These are phyloP conservation scores for Candida ipomoeae DNA, from an alignment of 805 yeast genomes.

Conservation along the genomic window DNA sequence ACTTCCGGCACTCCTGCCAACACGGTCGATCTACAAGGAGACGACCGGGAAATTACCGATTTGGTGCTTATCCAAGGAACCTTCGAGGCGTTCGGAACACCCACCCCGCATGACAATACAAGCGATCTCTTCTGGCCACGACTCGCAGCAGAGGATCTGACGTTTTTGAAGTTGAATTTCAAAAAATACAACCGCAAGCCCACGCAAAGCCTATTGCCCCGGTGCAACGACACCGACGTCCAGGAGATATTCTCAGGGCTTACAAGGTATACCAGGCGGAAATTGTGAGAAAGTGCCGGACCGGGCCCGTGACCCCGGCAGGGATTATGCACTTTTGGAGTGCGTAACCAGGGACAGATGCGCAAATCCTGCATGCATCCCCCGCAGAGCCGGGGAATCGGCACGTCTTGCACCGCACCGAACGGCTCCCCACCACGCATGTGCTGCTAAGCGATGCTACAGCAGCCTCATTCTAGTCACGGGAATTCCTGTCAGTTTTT, in stretches of 20 bases:
- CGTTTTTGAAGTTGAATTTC: conserved; percentile 28
- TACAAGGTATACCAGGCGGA: conserved; percentile 10
- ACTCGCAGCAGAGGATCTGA: conserved; percentile 27
- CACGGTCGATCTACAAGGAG: conserved; percentile 7
- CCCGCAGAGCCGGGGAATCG: not conserved
- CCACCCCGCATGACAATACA: conserved; percentile 26
- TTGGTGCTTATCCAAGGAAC: conserved; percentile 53
- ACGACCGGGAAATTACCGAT: conserved; percentile 35
- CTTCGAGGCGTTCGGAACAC: conserved; percentile 60
- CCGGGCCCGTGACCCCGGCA: not conserved
- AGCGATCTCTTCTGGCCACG: conserved; percentile 32
- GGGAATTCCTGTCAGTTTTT: not conserved
- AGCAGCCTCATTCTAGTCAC: not conserved
- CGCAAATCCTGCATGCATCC: not conserved
- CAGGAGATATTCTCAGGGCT: conserved; percentile 9
- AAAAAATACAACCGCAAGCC: conserved; percentile 14
- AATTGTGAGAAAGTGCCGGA: not conserved
- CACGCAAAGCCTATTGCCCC: conserved; percentile 30
- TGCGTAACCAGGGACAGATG: not conserved
- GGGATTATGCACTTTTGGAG: not conserved
- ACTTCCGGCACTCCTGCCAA: conserved; percentile 29
- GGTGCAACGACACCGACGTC: conserved; percentile 19
- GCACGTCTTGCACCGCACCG: not conserved
- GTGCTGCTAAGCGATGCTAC: conserved; percentile 1
- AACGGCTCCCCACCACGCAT: not conserved